Conservation (phyloP, 805 yeast genomes). For the Soucietia sequanensis region DNA sequence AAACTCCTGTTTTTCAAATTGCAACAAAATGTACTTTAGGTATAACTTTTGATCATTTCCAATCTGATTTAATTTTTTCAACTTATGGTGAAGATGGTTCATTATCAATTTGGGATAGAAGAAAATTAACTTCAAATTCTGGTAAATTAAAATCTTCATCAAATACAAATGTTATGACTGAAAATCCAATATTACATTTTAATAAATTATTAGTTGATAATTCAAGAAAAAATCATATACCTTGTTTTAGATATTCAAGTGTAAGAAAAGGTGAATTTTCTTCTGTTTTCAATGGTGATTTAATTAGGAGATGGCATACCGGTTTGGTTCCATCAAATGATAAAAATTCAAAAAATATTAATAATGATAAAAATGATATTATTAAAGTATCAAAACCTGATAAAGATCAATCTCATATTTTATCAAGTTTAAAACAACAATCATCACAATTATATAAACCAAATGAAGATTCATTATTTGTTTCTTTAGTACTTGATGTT, state of each 20-base stretch:
- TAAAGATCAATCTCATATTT: conserved; percentile 7
- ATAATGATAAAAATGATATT: too few relatives aligned
- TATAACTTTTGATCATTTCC: conserved; percentile 66
- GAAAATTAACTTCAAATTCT: conserved; percentile 47
- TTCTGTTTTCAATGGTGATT: conserved; percentile 74
- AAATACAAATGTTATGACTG: conserved; percentile 27
- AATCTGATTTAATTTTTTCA: conserved; percentile 63
- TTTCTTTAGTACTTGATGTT: conserved; percentile 71
- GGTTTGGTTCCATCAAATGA: conserved; percentile 52
- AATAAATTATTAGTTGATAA: conserved; percentile 62
- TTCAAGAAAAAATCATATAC: conserved; percentile 55
- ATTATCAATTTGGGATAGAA: conserved; percentile 76
- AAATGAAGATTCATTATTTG: conserved; percentile 61
- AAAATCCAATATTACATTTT: conserved; percentile 59
- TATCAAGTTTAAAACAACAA: conserved; percentile 34
- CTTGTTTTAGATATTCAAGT: conserved; percentile 70
- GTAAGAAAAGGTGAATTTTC: conserved; percentile 70
- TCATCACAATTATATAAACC: conserved; percentile 36
- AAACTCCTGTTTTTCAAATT: conserved; percentile 66
- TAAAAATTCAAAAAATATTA: too few relatives aligned
- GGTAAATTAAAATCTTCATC: conserved; percentile 10
- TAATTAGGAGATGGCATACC: conserved; percentile 77
- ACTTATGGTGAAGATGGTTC: conserved; percentile 84
- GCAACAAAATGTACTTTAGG: conserved; percentile 73
- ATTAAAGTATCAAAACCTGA: conserved; percentile 4